Percentiles rank a stretch among this genome's conserved stretches.
Evolutionary conservation across 257 asterid genomes (phyloP).

Genomic region (Penstemon newberryi): DNA sequence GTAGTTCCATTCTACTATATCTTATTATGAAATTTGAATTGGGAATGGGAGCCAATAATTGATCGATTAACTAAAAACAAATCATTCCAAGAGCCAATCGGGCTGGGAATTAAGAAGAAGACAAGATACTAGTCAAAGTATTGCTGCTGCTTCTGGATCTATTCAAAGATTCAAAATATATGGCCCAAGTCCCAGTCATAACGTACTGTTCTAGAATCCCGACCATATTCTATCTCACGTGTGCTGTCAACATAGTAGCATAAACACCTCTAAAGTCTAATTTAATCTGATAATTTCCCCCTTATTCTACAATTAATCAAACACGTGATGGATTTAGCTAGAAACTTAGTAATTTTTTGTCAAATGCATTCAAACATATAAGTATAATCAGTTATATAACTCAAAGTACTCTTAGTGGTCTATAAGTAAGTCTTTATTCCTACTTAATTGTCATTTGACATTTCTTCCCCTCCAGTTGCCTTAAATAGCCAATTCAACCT

Average conservation of each 20-base stretch:
- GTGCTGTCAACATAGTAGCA: constrained; percentile 26
- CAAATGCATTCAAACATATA: constrained; percentile 31
- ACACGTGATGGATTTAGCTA: background rate
- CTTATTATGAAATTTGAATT: no score
- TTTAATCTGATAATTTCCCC: background rate
- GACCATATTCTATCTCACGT: constrained; percentile 37
- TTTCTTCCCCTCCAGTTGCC: no score
- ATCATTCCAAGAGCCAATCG: no score
- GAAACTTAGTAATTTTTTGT: background rate
- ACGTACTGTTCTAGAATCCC: background rate
- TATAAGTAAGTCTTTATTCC: no score
- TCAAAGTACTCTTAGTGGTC: no score
- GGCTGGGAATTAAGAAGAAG: background rate
- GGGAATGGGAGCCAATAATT: no score
- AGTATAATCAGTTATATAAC: no score
- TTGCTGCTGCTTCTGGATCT: background rate
- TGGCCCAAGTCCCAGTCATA: constrained; percentile 1
- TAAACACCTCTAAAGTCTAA: background rate
- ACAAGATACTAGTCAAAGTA: constrained; percentile 15
- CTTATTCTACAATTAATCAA: background rate
- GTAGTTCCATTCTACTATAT: no score
- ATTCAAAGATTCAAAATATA: constrained; percentile 3
- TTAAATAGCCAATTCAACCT: no score
- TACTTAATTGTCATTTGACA: no score
- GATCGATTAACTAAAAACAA: no score